These are phyloP conservation scores for Boletus sp. DNA, from an alignment of 1,284 basidiomycete species.

Conservation along the genomic window DNA sequence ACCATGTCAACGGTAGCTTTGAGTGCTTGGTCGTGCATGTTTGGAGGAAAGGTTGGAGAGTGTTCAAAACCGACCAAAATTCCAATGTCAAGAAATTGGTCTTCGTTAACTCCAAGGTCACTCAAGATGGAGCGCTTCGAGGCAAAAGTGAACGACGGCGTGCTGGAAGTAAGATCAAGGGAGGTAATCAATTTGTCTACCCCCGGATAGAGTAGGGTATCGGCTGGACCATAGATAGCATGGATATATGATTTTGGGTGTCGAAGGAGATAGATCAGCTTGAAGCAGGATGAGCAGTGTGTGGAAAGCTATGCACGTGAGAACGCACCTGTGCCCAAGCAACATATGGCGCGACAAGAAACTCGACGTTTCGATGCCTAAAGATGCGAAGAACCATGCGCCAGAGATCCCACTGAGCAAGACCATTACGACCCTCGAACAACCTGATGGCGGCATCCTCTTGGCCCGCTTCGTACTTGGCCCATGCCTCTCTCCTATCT, in stretches of 20 bases:
- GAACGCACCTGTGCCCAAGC: conserved; percentile 84
- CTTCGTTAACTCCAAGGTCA: conserved; percentile 77
- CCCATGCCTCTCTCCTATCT: conserved; percentile 81
- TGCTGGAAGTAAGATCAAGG: conserved; percentile 65
- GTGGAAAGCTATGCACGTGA: conserved; percentile 10
- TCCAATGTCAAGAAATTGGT: conserved; percentile 93
- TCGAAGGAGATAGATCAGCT: conserved; percentile 92
- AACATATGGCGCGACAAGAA: conserved; percentile 92
- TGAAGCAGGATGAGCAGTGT: conserved; percentile 16
- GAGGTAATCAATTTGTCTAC: conserved; percentile 91
- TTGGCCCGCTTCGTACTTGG: conserved; percentile 83
- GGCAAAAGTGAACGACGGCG: conserved; percentile 78
- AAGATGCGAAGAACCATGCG: conserved; percentile 90
- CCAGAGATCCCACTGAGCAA: conserved; percentile 86
- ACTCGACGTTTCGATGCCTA: conserved; percentile 93
- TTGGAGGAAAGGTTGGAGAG: conserved; percentile 83
- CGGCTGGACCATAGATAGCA: conserved; percentile 88
- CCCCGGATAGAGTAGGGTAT: conserved; percentile 85
- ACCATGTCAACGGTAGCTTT: conserved; percentile 87
- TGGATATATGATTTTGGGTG: conserved; percentile 95
- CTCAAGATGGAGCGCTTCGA: conserved; percentile 76
- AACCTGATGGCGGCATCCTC: conserved; percentile 83
- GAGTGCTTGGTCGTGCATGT: conserved; percentile 71
- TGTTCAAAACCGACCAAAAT: conserved; percentile 91
- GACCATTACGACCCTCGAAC: conserved; percentile 64